Conservation (phyloP, 352 stramenopile species). For the Phytophthora sp. region DNA sequence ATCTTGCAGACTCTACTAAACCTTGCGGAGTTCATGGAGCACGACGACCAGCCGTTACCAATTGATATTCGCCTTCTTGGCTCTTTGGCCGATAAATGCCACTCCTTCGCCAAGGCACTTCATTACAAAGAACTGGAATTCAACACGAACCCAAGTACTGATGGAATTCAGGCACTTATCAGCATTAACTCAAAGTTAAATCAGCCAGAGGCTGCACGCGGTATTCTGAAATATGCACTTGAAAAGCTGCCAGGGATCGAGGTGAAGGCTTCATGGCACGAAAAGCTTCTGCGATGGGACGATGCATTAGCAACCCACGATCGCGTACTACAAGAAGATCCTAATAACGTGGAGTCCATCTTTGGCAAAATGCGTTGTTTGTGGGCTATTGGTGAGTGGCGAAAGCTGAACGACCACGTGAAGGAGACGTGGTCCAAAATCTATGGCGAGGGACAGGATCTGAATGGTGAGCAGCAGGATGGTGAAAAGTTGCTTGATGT, state of each 20-base stretch:
- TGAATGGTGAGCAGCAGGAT: conserved; percentile 45
- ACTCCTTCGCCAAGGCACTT: conserved; percentile 98
- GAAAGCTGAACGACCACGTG: conserved; percentile 95
- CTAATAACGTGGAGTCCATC: conserved; percentile 94
- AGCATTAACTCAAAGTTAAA: conserved; percentile 99
- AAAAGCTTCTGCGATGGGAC: conserved; percentile 98
- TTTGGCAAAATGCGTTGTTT: conserved; percentile 99
- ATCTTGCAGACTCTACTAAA: conserved; percentile 98
- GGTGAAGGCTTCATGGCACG: conserved; percentile 97
- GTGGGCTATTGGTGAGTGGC: conserved; percentile 97
- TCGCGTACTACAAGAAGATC: conserved; percentile 63
- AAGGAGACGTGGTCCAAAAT: conserved; percentile 87
- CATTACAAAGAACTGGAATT: conserved; percentile 99
- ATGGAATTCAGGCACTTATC: conserved; percentile 98
- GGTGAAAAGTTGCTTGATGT: conserved; percentile 74
- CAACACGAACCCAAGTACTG: conserved; percentile 87
- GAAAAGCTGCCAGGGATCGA: conserved; percentile 77
- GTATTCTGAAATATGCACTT: conserved; percentile 95
- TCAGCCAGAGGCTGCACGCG: conserved; percentile 97
- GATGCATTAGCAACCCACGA: conserved; percentile 97
- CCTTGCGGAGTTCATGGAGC: conserved; percentile 99
- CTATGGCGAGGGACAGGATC: conserved; percentile 62
- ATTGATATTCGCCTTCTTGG: conserved; percentile 98
- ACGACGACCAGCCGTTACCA: conserved; percentile 96
- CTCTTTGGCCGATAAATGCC: conserved; percentile 96